Conservation (phyloP, 371 early-diverging fungal species). For the Lichtheimia hyalospora region DNA sequence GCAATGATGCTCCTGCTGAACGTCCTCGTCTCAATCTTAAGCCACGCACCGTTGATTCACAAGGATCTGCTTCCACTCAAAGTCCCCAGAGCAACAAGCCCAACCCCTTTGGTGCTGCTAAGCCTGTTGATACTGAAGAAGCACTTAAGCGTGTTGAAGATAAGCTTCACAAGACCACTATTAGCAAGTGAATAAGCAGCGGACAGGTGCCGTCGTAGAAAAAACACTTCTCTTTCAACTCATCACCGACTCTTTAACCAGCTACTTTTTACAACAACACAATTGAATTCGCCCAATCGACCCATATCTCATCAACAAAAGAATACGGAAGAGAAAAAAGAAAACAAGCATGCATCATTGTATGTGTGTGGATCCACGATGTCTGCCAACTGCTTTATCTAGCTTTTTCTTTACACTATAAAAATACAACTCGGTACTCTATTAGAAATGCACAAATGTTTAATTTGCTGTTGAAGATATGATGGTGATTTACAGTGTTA, state of each 20-base stretch:
- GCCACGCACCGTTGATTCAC: conserved; percentile 61
- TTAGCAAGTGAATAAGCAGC: conserved; percentile 4
- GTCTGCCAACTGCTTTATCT: too few relatives aligned
- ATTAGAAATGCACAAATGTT: too few relatives aligned
- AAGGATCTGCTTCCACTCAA: neutral
- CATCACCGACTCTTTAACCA: too few relatives aligned
- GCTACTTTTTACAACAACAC: neutral
- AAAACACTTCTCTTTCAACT: too few relatives aligned
- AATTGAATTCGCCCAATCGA: conserved; percentile 3
- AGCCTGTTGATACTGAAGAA: conserved; percentile 74
- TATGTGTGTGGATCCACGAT: too few relatives aligned
- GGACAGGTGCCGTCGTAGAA: conserved; percentile 14
- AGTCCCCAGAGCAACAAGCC: conserved; percentile 38
- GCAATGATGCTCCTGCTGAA: conserved; percentile 28
- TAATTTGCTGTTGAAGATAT: too few relatives aligned
- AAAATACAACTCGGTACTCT: too few relatives aligned
- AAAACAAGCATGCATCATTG: too few relatives aligned
- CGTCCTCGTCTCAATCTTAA: conserved; percentile 66
- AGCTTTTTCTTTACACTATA: too few relatives aligned
- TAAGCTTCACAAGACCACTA: conserved; percentile 26
- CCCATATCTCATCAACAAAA: neutral
- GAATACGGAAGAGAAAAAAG: too few relatives aligned
- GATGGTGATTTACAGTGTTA: neutral
- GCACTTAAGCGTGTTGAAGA: conserved; percentile 75
- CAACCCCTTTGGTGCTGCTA: conserved; percentile 86